Evolutionary conservation across 768 basidiomycete genomes (phyloP).

Genomic region (Tricholoma furcatifolium): DNA sequence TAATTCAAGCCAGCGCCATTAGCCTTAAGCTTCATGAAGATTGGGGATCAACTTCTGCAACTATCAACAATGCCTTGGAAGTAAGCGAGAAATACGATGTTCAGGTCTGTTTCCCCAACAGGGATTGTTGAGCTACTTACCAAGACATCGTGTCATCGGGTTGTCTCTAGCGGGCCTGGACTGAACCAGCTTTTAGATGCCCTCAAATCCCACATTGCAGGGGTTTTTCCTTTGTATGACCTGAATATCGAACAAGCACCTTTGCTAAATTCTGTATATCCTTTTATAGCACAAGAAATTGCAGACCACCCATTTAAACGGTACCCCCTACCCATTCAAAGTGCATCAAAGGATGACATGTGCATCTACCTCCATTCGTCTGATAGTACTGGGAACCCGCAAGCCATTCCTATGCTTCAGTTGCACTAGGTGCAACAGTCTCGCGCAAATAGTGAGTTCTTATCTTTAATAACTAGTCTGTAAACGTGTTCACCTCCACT

Average conservation of each 20-base stretch:
- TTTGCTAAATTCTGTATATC: slow-evolving; percentile 32
- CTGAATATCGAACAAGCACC: slow-evolving; percentile 32
- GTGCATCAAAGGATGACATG: slow-evolving; percentile 21
- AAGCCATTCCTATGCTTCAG: slow-evolving; percentile 36
- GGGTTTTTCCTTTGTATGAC: slow-evolving; percentile 16
- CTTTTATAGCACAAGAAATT: slow-evolving; percentile 36
- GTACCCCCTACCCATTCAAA: slow-evolving; percentile 20
- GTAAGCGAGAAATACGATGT: too few relatives aligned
- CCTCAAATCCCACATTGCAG: slow-evolving; percentile 17
- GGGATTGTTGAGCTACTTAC: slow-evolving; percentile 34
- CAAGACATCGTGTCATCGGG: slow-evolving; percentile 33
- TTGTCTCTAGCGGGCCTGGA: slow-evolving; percentile 32
- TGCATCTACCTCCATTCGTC: slow-evolving; percentile 51
- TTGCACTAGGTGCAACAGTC: slow-evolving; percentile 28
- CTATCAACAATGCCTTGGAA: too few relatives aligned
- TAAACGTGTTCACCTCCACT: too few relatives aligned
- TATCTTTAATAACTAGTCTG: too few relatives aligned
- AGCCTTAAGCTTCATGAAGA: too few relatives aligned
- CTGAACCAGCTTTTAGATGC: slow-evolving; percentile 28
- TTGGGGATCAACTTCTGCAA: too few relatives aligned
- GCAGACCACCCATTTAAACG: slow-evolving; percentile 25
- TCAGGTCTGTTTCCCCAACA: too few relatives aligned
- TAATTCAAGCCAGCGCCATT: too few relatives aligned
- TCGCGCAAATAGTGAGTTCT: not conserved
- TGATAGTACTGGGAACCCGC: slow-evolving; percentile 48